Evolutionary conservation across 495 filamentous ascomycete species (phyloP), one percentile per base, ranked within the genome.

Genomic region (Parathielavia appendiculata): DNA sequence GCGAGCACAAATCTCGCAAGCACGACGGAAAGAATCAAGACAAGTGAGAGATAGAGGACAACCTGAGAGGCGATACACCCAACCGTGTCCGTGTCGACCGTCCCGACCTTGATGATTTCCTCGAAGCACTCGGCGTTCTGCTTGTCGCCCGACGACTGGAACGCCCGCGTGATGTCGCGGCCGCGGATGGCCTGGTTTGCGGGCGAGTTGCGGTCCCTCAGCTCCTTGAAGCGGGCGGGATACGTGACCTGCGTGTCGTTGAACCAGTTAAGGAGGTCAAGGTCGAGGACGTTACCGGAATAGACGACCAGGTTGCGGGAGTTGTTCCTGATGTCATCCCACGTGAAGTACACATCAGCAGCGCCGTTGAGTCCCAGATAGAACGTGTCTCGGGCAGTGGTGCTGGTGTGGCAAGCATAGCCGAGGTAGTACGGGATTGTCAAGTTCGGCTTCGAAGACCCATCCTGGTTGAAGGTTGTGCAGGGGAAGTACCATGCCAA

Each of bases 401-500:
- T 72, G 2, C 84, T 85, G 0, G 92, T 96, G 66, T 99, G 95
- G 69, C 95, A 99, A n/a, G 78, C 79, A 73, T 92, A 97, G 13
- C 95, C 93, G 17, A 81, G 66, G 66, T 95, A 95, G 65, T 86
- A 86, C 0, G 83, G 79, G n/a, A 74, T 74, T 0, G 91, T 92
- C 26, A 75, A 69, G 69, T 97, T 95, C 0, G 86, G 85, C 51
- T 80, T 72, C 17, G 79, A 84, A 13, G 91, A 96, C 13, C 95
- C 95, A 68, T 99, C 95, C 65, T 96, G 93, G 53, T 92, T 92
- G 79, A 91, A 95, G 5, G 88, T 77, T 10, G 75, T 83, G 78
- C 95, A 99, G 0, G 95, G 95, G 69, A 97, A 96, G 69, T 99
- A 99, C 92, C 93, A 99, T 0, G 87, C 95, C 54, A 99, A 74